Conservation (phyloP, 2,329 filamentous ascomycete species). For the Drechmeria coniospora region DNA sequence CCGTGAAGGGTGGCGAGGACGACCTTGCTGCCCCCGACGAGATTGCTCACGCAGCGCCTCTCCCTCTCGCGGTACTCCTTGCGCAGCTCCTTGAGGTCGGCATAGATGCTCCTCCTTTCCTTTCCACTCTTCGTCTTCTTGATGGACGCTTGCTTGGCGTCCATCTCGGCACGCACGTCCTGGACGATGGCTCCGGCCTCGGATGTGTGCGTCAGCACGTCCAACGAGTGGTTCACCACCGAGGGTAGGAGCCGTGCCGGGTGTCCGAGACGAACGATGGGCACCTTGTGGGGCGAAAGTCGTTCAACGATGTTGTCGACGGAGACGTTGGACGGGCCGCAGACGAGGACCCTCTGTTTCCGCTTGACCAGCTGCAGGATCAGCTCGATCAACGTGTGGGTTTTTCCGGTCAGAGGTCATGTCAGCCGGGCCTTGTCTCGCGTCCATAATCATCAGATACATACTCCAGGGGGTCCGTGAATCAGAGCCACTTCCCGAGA, state of each 20-base stretch:
- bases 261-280: slow-evolving; percentile 81
- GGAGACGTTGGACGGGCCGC: slow-evolving; percentile 89
- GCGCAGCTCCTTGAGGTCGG: slow-evolving; percentile 67
- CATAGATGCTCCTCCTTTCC: slow-evolving; percentile 70
- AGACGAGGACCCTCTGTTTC: slow-evolving; percentile 68
- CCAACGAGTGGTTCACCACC: slow-evolving; percentile 77
- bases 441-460: slow-evolving; percentile 7
- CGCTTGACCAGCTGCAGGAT: slow-evolving; percentile 77
- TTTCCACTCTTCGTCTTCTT: slow-evolving; percentile 70
- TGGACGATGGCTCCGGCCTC: slow-evolving; percentile 80
- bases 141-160: slow-evolving; percentile 75
- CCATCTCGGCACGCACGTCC: slow-evolving; percentile 85
- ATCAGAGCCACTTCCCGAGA: slow-evolving; percentile 75
- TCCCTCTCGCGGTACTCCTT: slow-evolving; percentile 84
- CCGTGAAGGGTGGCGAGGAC: slow-evolving; percentile 89
- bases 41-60: slow-evolving; percentile 58
- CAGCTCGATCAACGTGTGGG: slow-evolving; percentile 87
- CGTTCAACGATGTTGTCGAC: slow-evolving; percentile 98
- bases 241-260: slow-evolving; percentile 80
- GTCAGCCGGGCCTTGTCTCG: slow-evolving; percentile 4
- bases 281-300: slow-evolving; percentile 67
- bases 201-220: slow-evolving; percentile 78
- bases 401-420: slow-evolving; percentile 65
- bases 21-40: slow-evolving; percentile 67
- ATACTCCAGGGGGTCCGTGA: slow-evolving; percentile 76